Evolutionary conservation across 2,329 filamentous ascomycete genomes (phyloP), one percentile per base, ranked within the genome.

Genomic region (Onygenales sp.): DNA sequence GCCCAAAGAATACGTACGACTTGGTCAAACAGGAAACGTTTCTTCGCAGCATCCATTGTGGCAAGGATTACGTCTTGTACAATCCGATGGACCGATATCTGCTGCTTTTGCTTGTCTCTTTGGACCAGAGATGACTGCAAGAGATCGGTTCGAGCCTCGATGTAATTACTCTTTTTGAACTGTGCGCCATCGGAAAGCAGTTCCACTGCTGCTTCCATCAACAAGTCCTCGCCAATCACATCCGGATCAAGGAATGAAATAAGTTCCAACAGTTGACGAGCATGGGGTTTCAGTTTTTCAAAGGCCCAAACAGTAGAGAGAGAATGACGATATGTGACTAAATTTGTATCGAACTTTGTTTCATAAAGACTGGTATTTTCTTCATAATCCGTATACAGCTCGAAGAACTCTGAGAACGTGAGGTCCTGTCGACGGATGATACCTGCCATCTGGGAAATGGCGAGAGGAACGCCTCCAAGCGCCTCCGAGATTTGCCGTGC

Each of bases 31-130:
- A 52, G 51, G 5, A 39, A 50, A 11, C 39, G 54, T 55, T 55
- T 60, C 38, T 21, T 57, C n/a, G 42, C 50, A 52, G 5, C 54
- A 54, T 59, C 48, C 57, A 64, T 61, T 50, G 45, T 54, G 13
- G 59, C 59, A 44, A 57, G 52, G n/a, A 61, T 42, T 2, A 57
- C 59, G 53, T 65, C 63, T 59, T 66, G 63, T 5, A 66, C 52
- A 9, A 66, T 58, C 32, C 59, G 56, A 52, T 66, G 61, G 4
- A 66, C 57, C 2, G 54, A 58, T 35, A 65, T 27, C 21, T 61
- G 54, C 8, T 57, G 54, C 45, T 60, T 56, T 42, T 57, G 17
- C 21, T 55, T 61, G 31, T 64, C 52, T 45, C 55, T 54, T 39
- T 60, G 57, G n/a, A 65, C 46, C 3, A 66, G 56, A 7, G 64